Base-by-base conservation (phyloP, 148 eudicot species). In the Beta vulgaris region DNA sequence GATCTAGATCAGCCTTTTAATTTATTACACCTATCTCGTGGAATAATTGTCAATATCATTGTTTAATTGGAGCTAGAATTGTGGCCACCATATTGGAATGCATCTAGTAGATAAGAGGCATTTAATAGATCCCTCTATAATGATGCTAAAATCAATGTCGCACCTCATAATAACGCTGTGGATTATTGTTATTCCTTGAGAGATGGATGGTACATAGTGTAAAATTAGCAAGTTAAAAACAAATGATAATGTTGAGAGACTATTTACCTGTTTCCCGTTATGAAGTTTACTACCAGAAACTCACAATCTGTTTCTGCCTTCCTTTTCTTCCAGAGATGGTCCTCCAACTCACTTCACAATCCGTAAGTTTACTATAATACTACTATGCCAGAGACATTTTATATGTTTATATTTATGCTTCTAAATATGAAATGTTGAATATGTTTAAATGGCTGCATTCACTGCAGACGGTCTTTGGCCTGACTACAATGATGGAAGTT, bases 381-480 rank as follows among this genome's bases (percentile, higher is more conserved):
- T 64, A 35, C 75, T 11, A 13, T 54, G 43, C 48, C 42, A 60
- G 61, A 36, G 71, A 12, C 39, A 13, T 37, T 46, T 65, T 36
- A 18, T 16, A 48, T 9, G 31, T 18, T 48, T 36, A 63, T 7
- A 43, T 29, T 37, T 63, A 55, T 68, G n/a, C 19, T 72, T 36
- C 23, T 57, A 4, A 2, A 44, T n/a, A 4, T 23, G 7, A 58
- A 15, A n/a, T 71, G 26, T 44, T 57, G 19, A n/a, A 44, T n/a
- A 39, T 42, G 19, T 32, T 25, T 23, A 55, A 55, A 46, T 57
- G 37, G 26, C 29, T 46, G 12, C 44, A 26, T 26, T 42, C 37
- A 44, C 15, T 73, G 73, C 88, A 94, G 98, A 92, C 87, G 98
- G 98, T 73, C 82, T 94, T 64, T 94, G 98, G 98, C 83, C 97